These are phyloP conservation scores for Solanum medicagineum DNA, from an alignment of 257 asterid genomes.

Conservation along the genomic window DNA sequence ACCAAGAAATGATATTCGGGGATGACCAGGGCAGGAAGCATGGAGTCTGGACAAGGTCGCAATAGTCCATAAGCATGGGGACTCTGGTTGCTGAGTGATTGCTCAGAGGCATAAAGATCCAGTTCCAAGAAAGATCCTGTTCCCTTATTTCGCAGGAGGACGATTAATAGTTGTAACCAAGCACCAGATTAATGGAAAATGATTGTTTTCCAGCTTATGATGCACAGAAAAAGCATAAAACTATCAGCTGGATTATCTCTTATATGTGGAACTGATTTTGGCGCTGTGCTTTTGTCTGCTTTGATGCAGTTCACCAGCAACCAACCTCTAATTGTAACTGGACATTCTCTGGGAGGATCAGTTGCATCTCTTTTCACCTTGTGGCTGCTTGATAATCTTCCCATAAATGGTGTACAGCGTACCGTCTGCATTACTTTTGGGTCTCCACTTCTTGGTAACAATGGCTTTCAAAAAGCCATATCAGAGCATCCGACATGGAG, in stretches of 20 bases:
- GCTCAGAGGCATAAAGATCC: too few species aligned
- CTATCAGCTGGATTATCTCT: not conserved
- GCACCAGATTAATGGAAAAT: not conserved
- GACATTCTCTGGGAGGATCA: slow-evolving; percentile 20
- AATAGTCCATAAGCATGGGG: not conserved
- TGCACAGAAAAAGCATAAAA: not conserved
- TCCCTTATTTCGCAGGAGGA: not conserved
- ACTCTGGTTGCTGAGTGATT: not conserved
- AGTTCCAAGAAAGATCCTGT: too few species aligned
- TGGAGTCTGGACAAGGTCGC: not conserved
- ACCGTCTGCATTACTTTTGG: slow-evolving; percentile 23
- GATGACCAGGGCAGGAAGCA: not conserved
- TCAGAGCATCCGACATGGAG: slow-evolving; percentile 9
- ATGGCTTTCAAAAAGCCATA: slow-evolving; percentile 10
- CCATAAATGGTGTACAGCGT: not conserved
- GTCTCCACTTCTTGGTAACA: slow-evolving; percentile 17
- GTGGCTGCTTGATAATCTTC: slow-evolving; percentile 13
- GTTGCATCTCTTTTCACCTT: slow-evolving; percentile 24
- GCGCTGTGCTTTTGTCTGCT: not conserved
- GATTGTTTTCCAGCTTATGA: not conserved
- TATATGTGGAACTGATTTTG: not conserved
- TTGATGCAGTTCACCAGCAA: slow-evolving; percentile 2
- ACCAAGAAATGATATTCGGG: not conserved
- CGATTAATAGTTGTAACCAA: not conserved
- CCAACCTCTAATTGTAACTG: slow-evolving; percentile 14